Base-by-base conservation (phyloP, 768 basidiomycete genomes). In the Naganishia kalamii region DNA sequence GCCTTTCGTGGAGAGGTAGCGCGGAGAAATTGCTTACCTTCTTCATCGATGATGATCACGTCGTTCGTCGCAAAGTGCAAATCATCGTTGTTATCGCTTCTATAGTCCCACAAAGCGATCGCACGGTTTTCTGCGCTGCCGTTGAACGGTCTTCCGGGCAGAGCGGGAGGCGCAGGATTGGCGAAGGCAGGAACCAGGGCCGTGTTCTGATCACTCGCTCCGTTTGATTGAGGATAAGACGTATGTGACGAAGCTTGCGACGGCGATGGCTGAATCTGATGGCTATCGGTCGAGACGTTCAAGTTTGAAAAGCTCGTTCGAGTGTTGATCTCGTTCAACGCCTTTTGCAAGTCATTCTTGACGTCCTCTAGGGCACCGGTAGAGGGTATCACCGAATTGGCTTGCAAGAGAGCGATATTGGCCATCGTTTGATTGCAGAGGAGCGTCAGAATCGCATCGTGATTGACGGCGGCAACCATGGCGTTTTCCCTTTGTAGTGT, bases 31-130 rank as follows among this genome's bases (percentile, higher is more conserved):
- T 21, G 30, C 51, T 46, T 30, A 47, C 63, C 63, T 50, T 64
- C 63, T 32, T 64, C 63, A 17, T 64, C 63, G 1, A 64, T 48
- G 51, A 54, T 54, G n/a, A 64, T 52, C 25, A 54, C 63, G 17
- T 64, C 63, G 51, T 64, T 21, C 43, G 44, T 43, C 33, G 29
- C 52, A 52, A 64, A 64, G 8, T 17, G 15, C 37, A 64, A 30
- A 32, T 64, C 63, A n/a, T 52, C 63, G 23, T 64, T 41, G 25
- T 40, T 35, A 3, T 27, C 30, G n/a, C 62, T 40, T 3, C 32
- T 21, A 32, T 64, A 64, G 21, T 64, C 44, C 63, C 63, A 64
- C 50, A 54, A 23, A 1, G 51, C 63, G 17, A 64, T 30, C 10
- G 63, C 63, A 15, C 63, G 29, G 17, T 54, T 29, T 25, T 11